Conservation (phyloP, 352 stramenopile species). For the Globisporangium camurandrum region DNA sequence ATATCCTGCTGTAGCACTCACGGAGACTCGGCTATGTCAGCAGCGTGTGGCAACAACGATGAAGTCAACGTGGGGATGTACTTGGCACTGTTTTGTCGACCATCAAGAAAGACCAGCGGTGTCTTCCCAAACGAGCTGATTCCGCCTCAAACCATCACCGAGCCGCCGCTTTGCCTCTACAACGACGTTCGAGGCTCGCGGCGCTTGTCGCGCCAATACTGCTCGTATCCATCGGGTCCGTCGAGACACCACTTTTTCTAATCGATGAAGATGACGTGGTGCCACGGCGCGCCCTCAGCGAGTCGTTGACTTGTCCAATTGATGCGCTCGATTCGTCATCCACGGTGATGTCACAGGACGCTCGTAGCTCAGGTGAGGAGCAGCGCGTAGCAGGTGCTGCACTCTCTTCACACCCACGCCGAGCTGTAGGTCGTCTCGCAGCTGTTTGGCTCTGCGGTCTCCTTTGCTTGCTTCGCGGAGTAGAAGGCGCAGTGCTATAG, state of each 20-base stretch:
- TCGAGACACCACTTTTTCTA: constrained; percentile 38
- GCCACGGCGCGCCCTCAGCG: constrained; percentile 6
- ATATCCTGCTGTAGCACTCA: constrained; percentile 2
- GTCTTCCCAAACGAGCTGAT: background rate
- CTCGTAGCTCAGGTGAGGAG: background rate
- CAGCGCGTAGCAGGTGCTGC: background rate
- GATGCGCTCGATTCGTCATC: background rate
- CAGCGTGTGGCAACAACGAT: background rate
- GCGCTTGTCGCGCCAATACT: constrained; percentile 21
- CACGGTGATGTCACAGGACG: background rate
- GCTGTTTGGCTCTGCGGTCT: background rate
- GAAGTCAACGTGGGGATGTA: background rate
- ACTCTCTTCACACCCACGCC: background rate
- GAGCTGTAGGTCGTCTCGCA: background rate
- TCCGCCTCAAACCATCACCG: constrained; percentile 1
- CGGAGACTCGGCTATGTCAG: background rate
- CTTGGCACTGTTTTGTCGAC: background rate
- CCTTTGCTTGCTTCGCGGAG: background rate
- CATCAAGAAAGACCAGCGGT: background rate
- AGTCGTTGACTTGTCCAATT: background rate
- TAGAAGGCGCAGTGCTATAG: background rate
- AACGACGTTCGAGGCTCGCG: background rate
- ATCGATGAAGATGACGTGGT: constrained; percentile 27
- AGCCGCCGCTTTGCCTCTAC: background rate
- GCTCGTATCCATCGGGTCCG: constrained; percentile 22